Evolutionary conservation across 345 rosid species (phyloP), one percentile per base, ranked within the genome.

Genomic region (Xanthoceras sorbifolium): DNA sequence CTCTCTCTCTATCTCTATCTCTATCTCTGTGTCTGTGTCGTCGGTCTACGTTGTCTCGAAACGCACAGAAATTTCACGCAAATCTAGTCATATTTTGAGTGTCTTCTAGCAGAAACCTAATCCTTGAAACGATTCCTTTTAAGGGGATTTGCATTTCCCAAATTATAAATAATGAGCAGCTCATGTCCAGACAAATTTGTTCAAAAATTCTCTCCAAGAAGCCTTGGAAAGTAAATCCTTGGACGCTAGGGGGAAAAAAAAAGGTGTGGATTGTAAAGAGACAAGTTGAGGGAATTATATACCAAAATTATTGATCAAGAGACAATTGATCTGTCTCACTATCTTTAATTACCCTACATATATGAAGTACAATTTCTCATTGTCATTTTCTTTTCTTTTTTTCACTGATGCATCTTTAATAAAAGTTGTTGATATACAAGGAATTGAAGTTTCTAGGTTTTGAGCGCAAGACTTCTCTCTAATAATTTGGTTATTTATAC

Each of bases 181-280:
- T 6, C 9, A 62, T 29, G 74, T 71, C 29, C 23, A 42, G 86
- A 78, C 84, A 78, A 84, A 54, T 26, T 38, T 59, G n/a, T 78
- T 81, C 82, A 73, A 78, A 73, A 78, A 76, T 72, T 84, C 84
- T 81, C 77, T 67, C 77, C 69, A 67, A 78, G 78, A 81, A 75
- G 82, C 77, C 79, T 84, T 64, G 84, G 84, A 84, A 84, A 84
- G 84, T 76, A 81, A 81, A 81, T 78, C 62, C 80, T 80, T 84
- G 86, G 85, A 81, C 69, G 70, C 26, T 72, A 73, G 59, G 71
- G 71, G 2, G 4, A 32, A 32, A 14, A 42, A 34, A 69, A 70
- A 59, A 59, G 18, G 44, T 57, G 12, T 11, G 46, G 54, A 72
- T 59, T 50, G 12, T 44, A 25, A 44, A 31, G 25, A 31, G 83